phyloP scores from a whole-genome alignment of 495 filamentous ascomycete species.

The Neurospora tetrasperma region DNA sequence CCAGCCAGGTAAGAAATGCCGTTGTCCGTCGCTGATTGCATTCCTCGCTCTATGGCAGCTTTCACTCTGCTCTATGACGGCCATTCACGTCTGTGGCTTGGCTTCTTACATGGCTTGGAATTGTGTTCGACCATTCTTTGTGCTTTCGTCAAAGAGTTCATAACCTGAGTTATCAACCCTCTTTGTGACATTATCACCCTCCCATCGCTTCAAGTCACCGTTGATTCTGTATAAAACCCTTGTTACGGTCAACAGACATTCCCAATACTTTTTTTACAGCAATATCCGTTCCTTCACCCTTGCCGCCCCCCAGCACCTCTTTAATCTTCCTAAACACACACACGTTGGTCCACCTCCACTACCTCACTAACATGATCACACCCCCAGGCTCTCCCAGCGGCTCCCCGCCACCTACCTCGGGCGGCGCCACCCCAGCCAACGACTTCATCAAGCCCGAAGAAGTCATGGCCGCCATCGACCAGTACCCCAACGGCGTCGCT shows the following conservation, averaged over 20 bases:
- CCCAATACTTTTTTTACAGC: not conserved
- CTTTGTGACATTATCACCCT: not conserved
- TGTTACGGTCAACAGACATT: not conserved
- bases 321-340: not conserved
- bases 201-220: not conserved
- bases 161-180: not conserved
- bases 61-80: not conserved
- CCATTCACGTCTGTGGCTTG: not conserved
- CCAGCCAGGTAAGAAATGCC: conserved; percentile 16
- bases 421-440: not conserved
- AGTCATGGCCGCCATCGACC: not conserved
- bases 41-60: not conserved
- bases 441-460: not conserved
- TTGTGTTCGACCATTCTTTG: not conserved
- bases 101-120: not conserved
- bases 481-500: not conserved
- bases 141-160: not conserved
- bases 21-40: not conserved
- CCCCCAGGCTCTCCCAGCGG: not conserved
- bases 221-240: not conserved
- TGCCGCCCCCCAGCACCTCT: not conserved
- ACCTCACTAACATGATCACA: not conserved
- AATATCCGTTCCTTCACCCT: not conserved
- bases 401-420: not conserved
- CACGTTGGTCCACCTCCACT: not conserved